Evolutionary conservation across 2,329 filamentous ascomycete species (phyloP).

Genomic region (Blastomyces parvus): DNA sequence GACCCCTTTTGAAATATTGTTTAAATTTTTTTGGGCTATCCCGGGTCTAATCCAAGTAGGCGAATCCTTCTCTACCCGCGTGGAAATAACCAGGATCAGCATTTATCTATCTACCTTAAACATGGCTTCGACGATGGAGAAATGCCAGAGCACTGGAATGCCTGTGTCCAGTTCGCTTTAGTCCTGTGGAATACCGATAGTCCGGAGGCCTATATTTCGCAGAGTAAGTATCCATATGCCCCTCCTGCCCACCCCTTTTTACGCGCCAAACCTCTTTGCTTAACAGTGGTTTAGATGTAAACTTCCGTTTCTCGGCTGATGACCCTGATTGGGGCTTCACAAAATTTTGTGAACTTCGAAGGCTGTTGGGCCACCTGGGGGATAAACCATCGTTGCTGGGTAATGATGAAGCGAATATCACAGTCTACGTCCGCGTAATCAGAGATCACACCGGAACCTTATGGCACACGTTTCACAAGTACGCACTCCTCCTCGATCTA

Average conservation of each 20-base stretch:
- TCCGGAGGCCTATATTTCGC: background rate
- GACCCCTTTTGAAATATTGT: background rate
- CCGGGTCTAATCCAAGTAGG: background rate
- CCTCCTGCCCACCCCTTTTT: background rate
- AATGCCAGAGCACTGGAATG: conserved; percentile 8
- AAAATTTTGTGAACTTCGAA: conserved; percentile 10
- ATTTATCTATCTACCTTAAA: conserved; percentile 10
- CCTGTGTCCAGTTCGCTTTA: conserved; percentile 11
- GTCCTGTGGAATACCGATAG: conserved; percentile 12
- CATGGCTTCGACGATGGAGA: conserved; percentile 10
- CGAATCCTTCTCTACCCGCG: conserved; percentile 8
- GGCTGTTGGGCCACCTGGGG: conserved; percentile 1
- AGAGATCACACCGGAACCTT: conserved; percentile 25
- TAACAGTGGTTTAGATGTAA: background rate
- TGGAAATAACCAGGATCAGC: conserved; percentile 6
- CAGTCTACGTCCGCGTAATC: conserved; percentile 23
- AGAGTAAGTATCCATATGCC: background rate
- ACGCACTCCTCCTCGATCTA: background rate
- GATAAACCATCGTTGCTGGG: conserved; percentile 17
- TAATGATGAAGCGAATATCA: conserved; percentile 23
- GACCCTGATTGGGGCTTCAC: conserved; percentile 12
- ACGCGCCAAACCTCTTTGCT: background rate
- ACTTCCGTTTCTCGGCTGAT: conserved; percentile 7
- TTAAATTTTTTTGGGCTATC: background rate
- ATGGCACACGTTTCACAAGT: conserved; percentile 19